Base-by-base conservation (phyloP, 192 early-diverging fungal species). In the Coemansia sp. region DNA sequence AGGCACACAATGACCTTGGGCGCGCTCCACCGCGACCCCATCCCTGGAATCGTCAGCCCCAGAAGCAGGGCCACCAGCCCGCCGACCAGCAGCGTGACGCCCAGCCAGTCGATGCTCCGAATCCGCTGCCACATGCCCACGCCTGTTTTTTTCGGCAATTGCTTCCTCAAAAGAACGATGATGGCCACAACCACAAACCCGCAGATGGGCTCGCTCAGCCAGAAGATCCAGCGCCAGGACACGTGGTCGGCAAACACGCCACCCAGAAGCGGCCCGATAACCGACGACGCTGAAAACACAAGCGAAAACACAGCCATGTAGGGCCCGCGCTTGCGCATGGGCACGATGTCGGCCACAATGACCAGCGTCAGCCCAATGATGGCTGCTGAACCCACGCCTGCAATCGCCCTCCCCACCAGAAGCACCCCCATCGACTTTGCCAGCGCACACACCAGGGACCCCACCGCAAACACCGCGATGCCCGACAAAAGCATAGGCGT, bases 31-130 rank as follows among this genome's bases (percentile, higher is more conserved):
- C 72, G 69, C 72, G 89, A 89, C 10, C 75, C 75, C 51, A 77
- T 77, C 31, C 93, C 90, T 30, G 92, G 93, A 68, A 89, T 84
- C 48, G 89, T 87, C 59, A 91, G 76, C 0, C 92, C 92, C 32
- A 92, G 61, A 3, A 94, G 75, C 36, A 95, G 61, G 14, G 75
- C 71, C 11, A 86, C 57, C 29, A 90, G 82, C 18, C 87, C 84
- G 55, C 74, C 64, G 49, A 89, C 75, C 36, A 92, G 66, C n/a
- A 89, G 45, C 22, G 77, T 45, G 18, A 85, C 77, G 48, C 91
- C 92, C 40, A 87, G 61, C 59, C 77, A 91, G 72, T 93, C 93
- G 60, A 94, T 84, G 30, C 85, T 77, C 22, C 58, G 34, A 8
- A 92, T 56, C 66, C 90, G 89, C 14, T 68, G 61, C 75, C 73